Evolutionary conservation across 2,329 filamentous ascomycete species (phyloP).

Genomic region (Sporothrix brunneoviolacea): DNA sequence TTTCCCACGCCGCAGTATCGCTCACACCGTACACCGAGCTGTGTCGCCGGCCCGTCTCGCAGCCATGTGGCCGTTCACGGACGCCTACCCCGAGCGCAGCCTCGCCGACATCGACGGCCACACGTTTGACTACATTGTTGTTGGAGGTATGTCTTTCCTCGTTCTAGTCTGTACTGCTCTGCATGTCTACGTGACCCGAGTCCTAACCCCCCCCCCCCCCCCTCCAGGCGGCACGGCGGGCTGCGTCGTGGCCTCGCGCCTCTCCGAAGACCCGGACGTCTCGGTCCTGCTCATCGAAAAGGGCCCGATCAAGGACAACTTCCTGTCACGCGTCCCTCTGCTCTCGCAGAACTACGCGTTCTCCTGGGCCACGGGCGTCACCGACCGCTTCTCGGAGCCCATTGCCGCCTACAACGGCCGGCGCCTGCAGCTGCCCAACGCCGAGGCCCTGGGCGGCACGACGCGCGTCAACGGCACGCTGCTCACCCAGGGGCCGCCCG

Average conservation of each 20-base stretch:
- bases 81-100: constrained; percentile 21
- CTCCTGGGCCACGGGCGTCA: constrained; percentile 21
- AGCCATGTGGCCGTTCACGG: constrained; percentile 23
- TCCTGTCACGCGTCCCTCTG: constrained; percentile 26
- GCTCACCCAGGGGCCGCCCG: constrained; percentile 26
- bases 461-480: constrained; percentile 28
- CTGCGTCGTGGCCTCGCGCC: constrained; percentile 39
- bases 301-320: constrained; percentile 25
- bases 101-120: constrained; percentile 21
- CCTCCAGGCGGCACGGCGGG: constrained; percentile 42
- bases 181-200: too few species aligned
- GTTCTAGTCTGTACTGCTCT: too few species aligned
- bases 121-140: constrained; percentile 39
- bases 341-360: constrained; percentile 23
- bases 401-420: constrained; percentile 19
- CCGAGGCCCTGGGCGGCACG: constrained; percentile 28
- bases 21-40: too few species aligned
- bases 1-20: too few species aligned
- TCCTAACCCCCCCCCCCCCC: too few species aligned
- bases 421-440: constrained; percentile 19
- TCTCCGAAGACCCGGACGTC: constrained; percentile 32
- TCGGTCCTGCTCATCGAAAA: constrained; percentile 34
- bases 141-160: constrained; percentile 29
- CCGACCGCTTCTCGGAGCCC: constrained; percentile 24
- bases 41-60: too few species aligned